Evolutionary conservation across 1,284 basidiomycete genomes (phyloP).

Genomic region (Ceratobasidium sp.): DNA sequence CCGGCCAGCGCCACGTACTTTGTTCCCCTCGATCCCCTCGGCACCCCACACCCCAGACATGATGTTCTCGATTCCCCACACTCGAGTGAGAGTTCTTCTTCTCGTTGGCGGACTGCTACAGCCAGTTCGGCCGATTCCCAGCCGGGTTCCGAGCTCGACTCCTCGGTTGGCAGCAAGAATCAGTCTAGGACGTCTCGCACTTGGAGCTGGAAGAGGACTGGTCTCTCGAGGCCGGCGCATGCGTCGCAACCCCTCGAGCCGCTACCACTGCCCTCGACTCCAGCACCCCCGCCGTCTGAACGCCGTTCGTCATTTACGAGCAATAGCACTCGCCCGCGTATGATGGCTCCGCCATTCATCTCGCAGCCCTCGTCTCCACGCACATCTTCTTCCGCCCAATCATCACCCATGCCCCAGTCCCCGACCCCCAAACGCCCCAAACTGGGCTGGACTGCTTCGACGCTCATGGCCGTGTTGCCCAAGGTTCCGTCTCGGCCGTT

Average conservation of each 20-base stretch:
- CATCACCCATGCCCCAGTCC: conserved; percentile 1
- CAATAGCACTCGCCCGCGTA: conserved; percentile 20
- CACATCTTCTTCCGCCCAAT: neutral
- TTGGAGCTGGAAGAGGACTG: conserved; percentile 38
- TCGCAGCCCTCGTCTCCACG: conserved; percentile 29
- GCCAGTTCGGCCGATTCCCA: conserved; percentile 24
- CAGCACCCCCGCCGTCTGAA: conserved; percentile 31
- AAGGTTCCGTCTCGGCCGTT: conserved; percentile 27
- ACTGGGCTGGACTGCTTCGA: conserved; percentile 34
- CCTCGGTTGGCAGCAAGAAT: conserved; percentile 5
- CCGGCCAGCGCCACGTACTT: conserved; percentile 8
- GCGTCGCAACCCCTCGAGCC: conserved; percentile 24
- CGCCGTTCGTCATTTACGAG: conserved; percentile 35
- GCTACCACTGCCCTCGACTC: conserved; percentile 24
- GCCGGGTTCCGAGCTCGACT: conserved; percentile 1
- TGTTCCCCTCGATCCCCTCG: conserved; percentile 33
- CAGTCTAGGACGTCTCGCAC: conserved; percentile 25
- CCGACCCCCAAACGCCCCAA: conserved; percentile 33
- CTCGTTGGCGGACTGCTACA: conserved; percentile 36
- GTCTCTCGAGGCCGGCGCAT: conserved; percentile 21
- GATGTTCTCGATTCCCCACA: neutral
- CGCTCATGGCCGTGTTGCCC: conserved; percentile 33
- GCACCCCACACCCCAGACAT: neutral
- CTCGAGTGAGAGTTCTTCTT: conserved; percentile 7
- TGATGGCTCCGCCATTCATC: conserved; percentile 26